These are phyloP conservation scores for Emydomyces testavorans DNA, from an alignment of 2,329 filamentous ascomycete genomes.

Conservation along the genomic window DNA sequence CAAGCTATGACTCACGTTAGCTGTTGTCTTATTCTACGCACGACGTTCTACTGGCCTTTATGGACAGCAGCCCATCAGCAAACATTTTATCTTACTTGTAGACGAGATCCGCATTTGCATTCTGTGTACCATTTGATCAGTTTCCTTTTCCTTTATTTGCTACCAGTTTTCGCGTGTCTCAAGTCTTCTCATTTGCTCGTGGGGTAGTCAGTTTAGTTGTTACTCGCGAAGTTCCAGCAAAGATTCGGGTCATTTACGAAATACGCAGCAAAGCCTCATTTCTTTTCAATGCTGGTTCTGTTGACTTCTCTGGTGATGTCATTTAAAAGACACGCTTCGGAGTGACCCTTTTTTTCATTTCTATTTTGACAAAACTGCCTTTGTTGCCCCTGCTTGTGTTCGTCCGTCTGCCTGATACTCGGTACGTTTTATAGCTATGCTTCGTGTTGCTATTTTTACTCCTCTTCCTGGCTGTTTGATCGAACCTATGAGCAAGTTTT, in stretches of 20 bases:
- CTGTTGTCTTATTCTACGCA: neutral
- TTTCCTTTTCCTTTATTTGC: neutral
- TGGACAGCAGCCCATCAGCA: no score
- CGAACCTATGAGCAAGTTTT: no score
- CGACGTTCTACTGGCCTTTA: neutral
- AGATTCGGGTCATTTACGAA: neutral
- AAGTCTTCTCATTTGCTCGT: neutral
- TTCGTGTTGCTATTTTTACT: neutral
- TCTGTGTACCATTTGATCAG: constrained; percentile 3
- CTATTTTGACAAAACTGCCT: neutral
- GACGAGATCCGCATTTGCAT: neutral
- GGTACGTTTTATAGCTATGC: neutral
- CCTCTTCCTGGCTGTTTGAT: neutral
- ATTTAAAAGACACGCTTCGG: neutral
- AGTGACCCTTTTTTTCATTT: neutral
- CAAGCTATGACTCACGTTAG: neutral
- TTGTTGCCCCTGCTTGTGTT: neutral
- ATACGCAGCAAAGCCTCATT: neutral
- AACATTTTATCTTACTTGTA: neutral
- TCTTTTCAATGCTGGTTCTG: neutral
- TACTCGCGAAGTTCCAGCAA: neutral
- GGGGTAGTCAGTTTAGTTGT: neutral
- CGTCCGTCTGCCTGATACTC: neutral
- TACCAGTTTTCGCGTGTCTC: neutral
- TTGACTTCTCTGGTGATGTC: neutral